Conservation (phyloP, 2,329 filamentous ascomycete species). For the Ceratocystiopsis brevicomis region DNA sequence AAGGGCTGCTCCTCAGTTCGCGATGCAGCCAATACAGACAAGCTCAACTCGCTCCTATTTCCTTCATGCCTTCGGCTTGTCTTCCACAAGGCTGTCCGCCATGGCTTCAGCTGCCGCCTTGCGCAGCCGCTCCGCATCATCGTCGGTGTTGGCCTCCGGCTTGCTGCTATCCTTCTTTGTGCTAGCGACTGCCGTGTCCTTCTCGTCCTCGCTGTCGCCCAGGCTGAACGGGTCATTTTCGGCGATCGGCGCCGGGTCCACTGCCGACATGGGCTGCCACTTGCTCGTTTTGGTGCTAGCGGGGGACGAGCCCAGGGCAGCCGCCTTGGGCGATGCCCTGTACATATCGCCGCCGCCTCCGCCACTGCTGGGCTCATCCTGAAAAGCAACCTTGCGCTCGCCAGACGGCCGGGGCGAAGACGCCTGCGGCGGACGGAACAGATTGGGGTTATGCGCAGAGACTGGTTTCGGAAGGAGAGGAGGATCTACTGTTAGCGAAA, state of each 20-base stretch:
- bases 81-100: conserved; percentile 12
- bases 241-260: conserved; percentile 66
- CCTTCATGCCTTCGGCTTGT: conserved; percentile 8
- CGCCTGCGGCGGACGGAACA: conserved; percentile 52
- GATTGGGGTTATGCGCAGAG: conserved; percentile 42
- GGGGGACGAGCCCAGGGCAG: conserved; percentile 14
- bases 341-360: conserved; percentile 61
- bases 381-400: conserved; percentile 37
- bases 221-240: conserved; percentile 95
- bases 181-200: conserved; percentile 26
- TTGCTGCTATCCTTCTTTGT: neutral
- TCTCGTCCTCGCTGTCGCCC: conserved; percentile 88
- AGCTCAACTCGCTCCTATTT: too few relatives aligned
- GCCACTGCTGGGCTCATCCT: conserved; percentile 44
- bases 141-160: conserved; percentile 2
- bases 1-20: too few relatives aligned
- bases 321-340: conserved; percentile 35
- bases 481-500: conserved; percentile 10
- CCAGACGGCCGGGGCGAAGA: conserved; percentile 30
- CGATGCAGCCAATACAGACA: too few relatives aligned
- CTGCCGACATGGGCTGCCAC: conserved; percentile 81
- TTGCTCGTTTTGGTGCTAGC: conserved; percentile 54
- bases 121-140: conserved; percentile 12
- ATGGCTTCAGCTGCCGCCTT: conserved; percentile 13
- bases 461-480: conserved; percentile 29